These are phyloP conservation scores for Coprinellus micaceus DNA, from an alignment of 768 basidiomycete species.

Conservation along the genomic window DNA sequence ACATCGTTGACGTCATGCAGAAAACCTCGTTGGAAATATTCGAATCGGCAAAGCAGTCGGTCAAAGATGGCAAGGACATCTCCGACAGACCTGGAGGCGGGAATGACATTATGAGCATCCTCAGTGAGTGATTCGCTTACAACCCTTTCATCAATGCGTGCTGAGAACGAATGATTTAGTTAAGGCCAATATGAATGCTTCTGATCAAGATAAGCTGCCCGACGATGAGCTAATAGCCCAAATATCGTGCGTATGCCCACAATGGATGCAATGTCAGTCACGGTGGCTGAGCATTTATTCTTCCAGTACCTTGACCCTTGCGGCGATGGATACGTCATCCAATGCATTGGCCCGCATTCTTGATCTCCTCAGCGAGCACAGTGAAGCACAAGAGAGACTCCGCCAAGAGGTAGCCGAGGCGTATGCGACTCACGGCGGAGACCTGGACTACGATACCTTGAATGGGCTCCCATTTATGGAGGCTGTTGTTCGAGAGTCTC, in stretches of 20 bases:
- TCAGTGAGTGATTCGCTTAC: conserved; percentile 4
- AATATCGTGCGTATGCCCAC: conserved; percentile 21
- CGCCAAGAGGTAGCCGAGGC: conserved; percentile 21
- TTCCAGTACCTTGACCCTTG: conserved; percentile 22
- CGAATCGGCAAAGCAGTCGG: conserved; percentile 1
- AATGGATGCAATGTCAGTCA: background rate
- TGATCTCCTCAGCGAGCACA: conserved; percentile 15
- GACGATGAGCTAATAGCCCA: conserved; percentile 36
- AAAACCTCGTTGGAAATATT: conserved; percentile 26
- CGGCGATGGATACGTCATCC: conserved; percentile 23
- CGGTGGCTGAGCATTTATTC: conserved; percentile 8
- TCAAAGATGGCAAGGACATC: background rate
- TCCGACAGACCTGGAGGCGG: conserved; percentile 5
- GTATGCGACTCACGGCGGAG: conserved; percentile 20
- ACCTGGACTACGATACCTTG: conserved; percentile 36
- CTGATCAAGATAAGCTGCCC: conserved; percentile 28
- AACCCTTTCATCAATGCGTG: background rate
- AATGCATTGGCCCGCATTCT: conserved; percentile 19
- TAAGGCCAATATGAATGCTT: conserved; percentile 31
- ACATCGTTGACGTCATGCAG: conserved; percentile 36
- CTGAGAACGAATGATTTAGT: conserved; percentile 19
- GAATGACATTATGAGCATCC: conserved; percentile 13
- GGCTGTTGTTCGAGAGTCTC: conserved; percentile 35
- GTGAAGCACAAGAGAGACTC: conserved; percentile 20
- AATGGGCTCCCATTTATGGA: conserved; percentile 34